phyloP scores from a whole-genome alignment of 1,139 yeast genomes.

The Tardiomyces depauwii region DNA sequence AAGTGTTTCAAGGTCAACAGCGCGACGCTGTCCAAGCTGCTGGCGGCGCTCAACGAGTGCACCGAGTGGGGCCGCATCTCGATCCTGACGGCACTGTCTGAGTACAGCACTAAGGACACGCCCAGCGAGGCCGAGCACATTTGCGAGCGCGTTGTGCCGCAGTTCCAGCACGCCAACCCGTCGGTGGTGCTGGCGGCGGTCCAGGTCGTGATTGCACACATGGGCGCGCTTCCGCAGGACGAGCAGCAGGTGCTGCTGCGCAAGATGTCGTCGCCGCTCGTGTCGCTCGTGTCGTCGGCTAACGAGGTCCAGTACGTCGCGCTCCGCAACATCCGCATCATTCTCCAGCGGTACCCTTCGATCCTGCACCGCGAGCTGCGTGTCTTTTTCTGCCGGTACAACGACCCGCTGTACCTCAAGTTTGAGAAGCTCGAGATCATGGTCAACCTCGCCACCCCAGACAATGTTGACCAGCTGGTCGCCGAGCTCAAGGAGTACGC shows the following conservation, averaged over 20 bases:
- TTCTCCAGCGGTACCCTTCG: constrained; percentile 79
- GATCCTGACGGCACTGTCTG: constrained; percentile 69
- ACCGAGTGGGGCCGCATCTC: constrained; percentile 99
- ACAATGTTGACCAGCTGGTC: constrained; percentile 57
- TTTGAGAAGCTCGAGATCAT: constrained; percentile 86
- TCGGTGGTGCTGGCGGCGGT: constrained; percentile 86
- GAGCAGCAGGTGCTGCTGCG: constrained; percentile 40
- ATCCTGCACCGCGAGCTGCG: constrained; percentile 71
- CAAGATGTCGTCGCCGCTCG: constrained; percentile 85
- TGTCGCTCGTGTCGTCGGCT: constrained; percentile 72
- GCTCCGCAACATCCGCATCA: constrained; percentile 78
- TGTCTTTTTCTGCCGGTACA: constrained; percentile 86
- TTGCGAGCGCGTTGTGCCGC: constrained; percentile 86
- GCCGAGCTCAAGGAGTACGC: constrained; percentile 86
- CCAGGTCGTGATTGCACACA: constrained; percentile 67
- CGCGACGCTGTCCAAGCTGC: constrained; percentile 48
- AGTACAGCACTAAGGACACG: constrained; percentile 43
- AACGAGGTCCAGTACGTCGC: constrained; percentile 97
- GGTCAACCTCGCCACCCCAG: constrained; percentile 67
- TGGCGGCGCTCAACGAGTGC: constrained; percentile 86
- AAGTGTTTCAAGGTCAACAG: constrained; percentile 33
- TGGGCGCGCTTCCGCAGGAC: constrained; percentile 40
- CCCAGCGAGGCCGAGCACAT: constrained; percentile 68
- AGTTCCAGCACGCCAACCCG: constrained; percentile 94
- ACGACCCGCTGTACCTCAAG: constrained; percentile 89